phyloP scores from a whole-genome alignment of 768 basidiomycete genomes.

The Sporobolomyces pararoseus region DNA sequence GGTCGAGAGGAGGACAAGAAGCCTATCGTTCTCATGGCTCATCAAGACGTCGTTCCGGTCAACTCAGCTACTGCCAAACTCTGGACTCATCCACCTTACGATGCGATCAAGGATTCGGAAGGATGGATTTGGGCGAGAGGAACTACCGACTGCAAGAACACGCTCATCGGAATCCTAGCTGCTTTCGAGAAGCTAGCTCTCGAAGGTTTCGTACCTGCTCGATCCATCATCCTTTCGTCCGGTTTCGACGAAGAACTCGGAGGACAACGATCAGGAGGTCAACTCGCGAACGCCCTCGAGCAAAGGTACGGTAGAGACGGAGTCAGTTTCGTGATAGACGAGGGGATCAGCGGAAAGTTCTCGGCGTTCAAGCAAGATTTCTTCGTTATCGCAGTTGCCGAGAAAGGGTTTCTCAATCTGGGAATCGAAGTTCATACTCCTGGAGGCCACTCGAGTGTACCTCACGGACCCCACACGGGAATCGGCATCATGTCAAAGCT shows the following conservation, averaged over 20 bases:
- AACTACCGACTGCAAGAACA: slow-evolving; percentile 36
- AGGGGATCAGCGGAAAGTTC: slow-evolving; percentile 62
- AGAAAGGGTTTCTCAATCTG: slow-evolving; percentile 63
- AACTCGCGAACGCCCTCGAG: slow-evolving; percentile 54
- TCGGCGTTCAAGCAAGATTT: slow-evolving; percentile 11
- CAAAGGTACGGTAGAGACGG: slow-evolving; percentile 65
- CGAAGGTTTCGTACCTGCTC: slow-evolving; percentile 55
- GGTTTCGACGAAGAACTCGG: slow-evolving; percentile 70
- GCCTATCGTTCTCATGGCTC: slow-evolving; percentile 56
- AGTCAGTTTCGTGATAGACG: slow-evolving; percentile 77
- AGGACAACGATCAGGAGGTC: slow-evolving; percentile 47
- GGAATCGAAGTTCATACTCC: slow-evolving; percentile 51
- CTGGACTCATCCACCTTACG: slow-evolving; percentile 32
- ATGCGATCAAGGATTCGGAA: slow-evolving; percentile 8
- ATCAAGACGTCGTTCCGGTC: slow-evolving; percentile 39
- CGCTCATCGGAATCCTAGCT: slow-evolving; percentile 34
- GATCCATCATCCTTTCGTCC: slow-evolving; percentile 43
- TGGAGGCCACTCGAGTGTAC: slow-evolving; percentile 67
- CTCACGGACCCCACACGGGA: slow-evolving; percentile 65
- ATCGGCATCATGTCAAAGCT: slow-evolving; percentile 75
- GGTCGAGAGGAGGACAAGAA: slow-evolving; percentile 62
- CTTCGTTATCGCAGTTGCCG: slow-evolving; percentile 43
- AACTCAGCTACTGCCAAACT: not conserved
- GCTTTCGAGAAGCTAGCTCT: slow-evolving; percentile 64
- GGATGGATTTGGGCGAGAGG: slow-evolving; percentile 38